Evolutionary conservation across 2,329 filamentous ascomycete genomes (phyloP), one percentile per base, ranked within the genome.

Genomic region (Didymella arachidicola): DNA sequence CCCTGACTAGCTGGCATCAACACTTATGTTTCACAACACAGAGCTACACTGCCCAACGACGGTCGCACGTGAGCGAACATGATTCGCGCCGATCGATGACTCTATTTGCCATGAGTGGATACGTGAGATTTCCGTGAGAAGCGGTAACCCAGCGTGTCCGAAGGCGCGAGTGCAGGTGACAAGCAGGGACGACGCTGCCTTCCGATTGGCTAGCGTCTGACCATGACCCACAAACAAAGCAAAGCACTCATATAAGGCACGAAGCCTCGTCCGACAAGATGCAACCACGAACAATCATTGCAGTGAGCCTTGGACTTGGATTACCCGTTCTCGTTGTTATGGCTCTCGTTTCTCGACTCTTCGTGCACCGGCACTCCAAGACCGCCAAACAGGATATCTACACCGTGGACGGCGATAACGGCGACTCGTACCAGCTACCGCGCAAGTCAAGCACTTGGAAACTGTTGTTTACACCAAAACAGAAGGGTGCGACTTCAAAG

Each of bases 341-440:
- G 70, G 69, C 69, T 48, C 65, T 74, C 53, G 66, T 71, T 36
- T 60, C 67, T n/a, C 64, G 70, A 52, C 62, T 73, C 30, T 55
- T 71, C 22, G 59, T 68, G 61, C 65, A 71, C 61, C 68, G 65
- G 57, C 65, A 64, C 48, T 30, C 56, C 29, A 74, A 73, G 50
- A 47, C 54, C 42, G 39, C 44, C 19, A 59, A 61, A 7, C 50
- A 63, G 16, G 48, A 58, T 22, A 58, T 44, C 36, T 54, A 63
- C 25, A 49, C 53, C 19, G 55, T 61, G 6, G 62, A 68, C 38
- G 60, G 62, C 47, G 62, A 57, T 45, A 53, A 50, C 22, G 54
- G 65, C 42, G 59, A 61, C 22, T 53, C 67, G 12, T 22, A 60
- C 14, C 63, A 63, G 30, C 57, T 65, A 7, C 46, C 60, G 11